Conservation (phyloP, 164 flowering plant genomes). For the Tetrastigma voinierianum region DNA sequence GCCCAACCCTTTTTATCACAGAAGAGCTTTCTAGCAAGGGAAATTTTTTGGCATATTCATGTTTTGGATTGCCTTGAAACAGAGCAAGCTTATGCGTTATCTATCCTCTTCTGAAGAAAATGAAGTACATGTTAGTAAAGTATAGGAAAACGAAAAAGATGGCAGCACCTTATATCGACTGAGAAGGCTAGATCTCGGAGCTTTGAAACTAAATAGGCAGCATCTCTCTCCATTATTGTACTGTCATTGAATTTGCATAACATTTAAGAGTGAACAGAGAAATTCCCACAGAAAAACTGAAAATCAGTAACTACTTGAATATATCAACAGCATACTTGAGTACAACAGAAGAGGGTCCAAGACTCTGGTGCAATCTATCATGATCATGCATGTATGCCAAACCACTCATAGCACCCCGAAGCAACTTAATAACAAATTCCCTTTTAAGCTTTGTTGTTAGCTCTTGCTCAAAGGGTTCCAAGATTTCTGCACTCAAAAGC, state of each 20-base stretch:
- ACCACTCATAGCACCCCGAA: conserved; percentile 70
- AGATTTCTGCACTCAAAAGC: conserved; percentile 30
- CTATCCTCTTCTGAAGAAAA: not conserved
- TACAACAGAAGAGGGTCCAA: conserved; percentile 91
- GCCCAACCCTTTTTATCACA: too few relatives aligned
- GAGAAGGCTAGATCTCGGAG: conserved; percentile 96
- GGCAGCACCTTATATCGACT: conserved; percentile 71
- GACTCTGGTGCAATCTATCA: conserved; percentile 92
- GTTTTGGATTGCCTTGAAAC: too few relatives aligned
- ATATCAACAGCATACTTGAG: conserved; percentile 62
- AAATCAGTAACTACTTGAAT: not conserved
- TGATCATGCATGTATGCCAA: conserved; percentile 83
- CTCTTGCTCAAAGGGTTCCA: conserved; percentile 70
- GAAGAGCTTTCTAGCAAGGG: too few relatives aligned
- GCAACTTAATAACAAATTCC: conserved; percentile 58
- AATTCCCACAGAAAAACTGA: not conserved
- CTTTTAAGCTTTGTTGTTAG: conserved; percentile 54
- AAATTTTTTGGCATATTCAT: too few relatives aligned
- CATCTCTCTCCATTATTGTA: conserved; percentile 74
- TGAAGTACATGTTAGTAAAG: not conserved
- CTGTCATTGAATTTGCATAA: conserved; percentile 33
- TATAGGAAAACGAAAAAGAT: not conserved
- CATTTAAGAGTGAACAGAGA: conserved; percentile 1
- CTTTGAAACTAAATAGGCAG: conserved; percentile 65
- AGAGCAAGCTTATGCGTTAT: too few relatives aligned